A percentile compares a stretch with the other conserved stretches of the same genome.
phyloP scores from a whole-genome alignment of 257 asterid species.

The Solanum neorickii region DNA sequence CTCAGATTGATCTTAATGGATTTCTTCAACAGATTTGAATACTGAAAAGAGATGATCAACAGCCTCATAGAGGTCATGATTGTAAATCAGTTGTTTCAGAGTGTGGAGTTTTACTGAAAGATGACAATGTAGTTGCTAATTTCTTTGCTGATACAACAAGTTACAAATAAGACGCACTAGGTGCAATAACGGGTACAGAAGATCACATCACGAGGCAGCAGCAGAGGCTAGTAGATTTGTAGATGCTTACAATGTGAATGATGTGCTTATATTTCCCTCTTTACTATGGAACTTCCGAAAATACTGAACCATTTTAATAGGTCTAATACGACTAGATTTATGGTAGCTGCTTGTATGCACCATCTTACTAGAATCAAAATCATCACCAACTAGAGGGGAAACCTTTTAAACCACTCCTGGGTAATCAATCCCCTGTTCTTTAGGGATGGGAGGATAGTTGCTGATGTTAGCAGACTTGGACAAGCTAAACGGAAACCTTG shows the following conservation, averaged over 20 bases:
- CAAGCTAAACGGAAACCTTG: not conserved
- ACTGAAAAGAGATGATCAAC: slow-evolving; percentile 32
- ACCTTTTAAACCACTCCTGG: not conserved
- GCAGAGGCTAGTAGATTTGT: slow-evolving; percentile 15
- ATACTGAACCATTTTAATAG: not conserved
- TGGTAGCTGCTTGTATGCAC: not conserved
- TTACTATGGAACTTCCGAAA: slow-evolving; percentile 47
- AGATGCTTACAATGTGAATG: slow-evolving; percentile 26
- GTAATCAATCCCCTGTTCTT: not conserved
- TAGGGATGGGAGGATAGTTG: not conserved
- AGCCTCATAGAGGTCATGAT: slow-evolving; percentile 8
- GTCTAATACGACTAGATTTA: not conserved
- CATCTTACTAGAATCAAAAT: not conserved
- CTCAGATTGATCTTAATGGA: slow-evolving; percentile 84
- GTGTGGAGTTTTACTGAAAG: slow-evolving; percentile 17
- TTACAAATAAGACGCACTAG: slow-evolving; percentile 53
- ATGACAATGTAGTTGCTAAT: slow-evolving; percentile 13
- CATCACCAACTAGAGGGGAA: not conserved
- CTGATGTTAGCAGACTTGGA: not conserved
- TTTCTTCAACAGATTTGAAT: slow-evolving; percentile 54
- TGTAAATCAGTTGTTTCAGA: slow-evolving; percentile 11
- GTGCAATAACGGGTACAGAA: slow-evolving; percentile 47
- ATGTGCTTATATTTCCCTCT: slow-evolving; percentile 38
- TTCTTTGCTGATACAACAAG: slow-evolving; percentile 26
- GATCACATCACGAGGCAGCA: slow-evolving; percentile 26